Conservation (phyloP, 768 basidiomycete species). For the Boletus tylopilopsis region DNA sequence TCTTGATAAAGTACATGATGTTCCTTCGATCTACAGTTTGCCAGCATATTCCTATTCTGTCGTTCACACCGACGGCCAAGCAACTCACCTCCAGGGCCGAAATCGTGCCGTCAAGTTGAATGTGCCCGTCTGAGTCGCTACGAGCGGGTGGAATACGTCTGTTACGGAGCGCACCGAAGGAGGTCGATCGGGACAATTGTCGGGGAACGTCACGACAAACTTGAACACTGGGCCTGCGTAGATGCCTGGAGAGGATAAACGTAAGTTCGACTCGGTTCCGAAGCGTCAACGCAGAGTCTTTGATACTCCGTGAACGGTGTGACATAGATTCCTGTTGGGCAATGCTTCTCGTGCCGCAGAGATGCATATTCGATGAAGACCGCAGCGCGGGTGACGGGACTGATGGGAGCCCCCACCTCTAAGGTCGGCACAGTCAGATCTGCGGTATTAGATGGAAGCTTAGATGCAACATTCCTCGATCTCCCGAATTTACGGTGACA, state of each 20-base stretch:
- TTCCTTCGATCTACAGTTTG: conserved; percentile 73
- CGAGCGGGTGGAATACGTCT: conserved; percentile 81
- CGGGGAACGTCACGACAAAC: conserved; percentile 68
- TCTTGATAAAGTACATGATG: conserved; percentile 78
- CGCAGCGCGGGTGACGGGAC: conserved; percentile 51
- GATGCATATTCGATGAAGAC: conserved; percentile 74
- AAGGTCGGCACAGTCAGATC: conserved; percentile 1
- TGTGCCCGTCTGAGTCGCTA: conserved; percentile 57
- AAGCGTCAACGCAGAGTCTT: not conserved
- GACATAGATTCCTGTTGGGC: conserved; percentile 69
- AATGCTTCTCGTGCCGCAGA: conserved; percentile 59
- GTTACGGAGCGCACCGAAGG: conserved; percentile 74
- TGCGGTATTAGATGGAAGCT: not conserved
- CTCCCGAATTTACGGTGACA: too few relatives aligned
- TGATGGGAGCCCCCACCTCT: conserved; percentile 14
- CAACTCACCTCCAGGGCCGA: conserved; percentile 63
- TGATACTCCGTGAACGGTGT: conserved; percentile 50
- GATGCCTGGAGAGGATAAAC: conserved; percentile 47
- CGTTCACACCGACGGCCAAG: not conserved
- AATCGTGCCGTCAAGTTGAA: conserved; percentile 69
- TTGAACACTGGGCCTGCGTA: conserved; percentile 77
- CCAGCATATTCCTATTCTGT: not conserved
- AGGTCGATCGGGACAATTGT: conserved; percentile 67
- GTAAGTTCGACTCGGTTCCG: not conserved
- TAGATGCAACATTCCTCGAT: conserved; percentile 11